phyloP scores from a whole-genome alignment of 148 eudicot species.

The Suaeda aralocaspica region DNA sequence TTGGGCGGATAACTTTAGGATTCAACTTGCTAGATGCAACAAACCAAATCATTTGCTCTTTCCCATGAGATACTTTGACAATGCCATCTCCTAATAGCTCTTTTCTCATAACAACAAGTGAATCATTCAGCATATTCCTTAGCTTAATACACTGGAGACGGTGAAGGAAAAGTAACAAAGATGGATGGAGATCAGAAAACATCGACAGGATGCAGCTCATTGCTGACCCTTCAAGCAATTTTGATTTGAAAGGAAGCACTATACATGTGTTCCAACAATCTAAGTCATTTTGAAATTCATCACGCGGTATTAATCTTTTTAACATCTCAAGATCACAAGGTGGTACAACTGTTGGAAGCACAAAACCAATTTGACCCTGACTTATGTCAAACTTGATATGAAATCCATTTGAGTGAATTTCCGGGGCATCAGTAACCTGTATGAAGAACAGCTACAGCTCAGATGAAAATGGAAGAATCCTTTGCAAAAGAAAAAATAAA shows the following conservation, averaged over 20 bases:
- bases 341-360: slow-evolving; percentile 70
- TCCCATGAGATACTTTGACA: slow-evolving; percentile 63
- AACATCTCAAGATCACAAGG: slow-evolving; percentile 63
- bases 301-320: slow-evolving; percentile 40
- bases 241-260: slow-evolving; percentile 81
- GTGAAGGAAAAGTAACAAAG: slow-evolving; percentile 87
- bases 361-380: slow-evolving; percentile 95
- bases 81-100: slow-evolving; percentile 73
- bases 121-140: slow-evolving; percentile 54
- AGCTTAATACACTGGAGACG: slow-evolving; percentile 81
- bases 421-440: slow-evolving; percentile 98
- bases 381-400: slow-evolving; percentile 89
- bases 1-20: slow-evolving; percentile 57
- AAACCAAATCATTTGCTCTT: slow-evolving; percentile 77
- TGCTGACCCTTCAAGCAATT: slow-evolving; percentile 41
- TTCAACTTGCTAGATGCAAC: slow-evolving; percentile 58
- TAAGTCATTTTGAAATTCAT: slow-evolving; percentile 32
- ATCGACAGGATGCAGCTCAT: slow-evolving; percentile 54
- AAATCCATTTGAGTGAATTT: slow-evolving; percentile 95
- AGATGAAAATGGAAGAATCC: neutral
- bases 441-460: slow-evolving; percentile 23
- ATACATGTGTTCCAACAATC: slow-evolving; percentile 83
- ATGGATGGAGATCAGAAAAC: slow-evolving; percentile 94
- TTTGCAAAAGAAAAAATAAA: neutral
- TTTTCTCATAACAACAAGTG: slow-evolving; percentile 65